phyloP scores from a whole-genome alignment of 2,329 filamentous ascomycete genomes.

The Phyllosticta capitalensis region DNA sequence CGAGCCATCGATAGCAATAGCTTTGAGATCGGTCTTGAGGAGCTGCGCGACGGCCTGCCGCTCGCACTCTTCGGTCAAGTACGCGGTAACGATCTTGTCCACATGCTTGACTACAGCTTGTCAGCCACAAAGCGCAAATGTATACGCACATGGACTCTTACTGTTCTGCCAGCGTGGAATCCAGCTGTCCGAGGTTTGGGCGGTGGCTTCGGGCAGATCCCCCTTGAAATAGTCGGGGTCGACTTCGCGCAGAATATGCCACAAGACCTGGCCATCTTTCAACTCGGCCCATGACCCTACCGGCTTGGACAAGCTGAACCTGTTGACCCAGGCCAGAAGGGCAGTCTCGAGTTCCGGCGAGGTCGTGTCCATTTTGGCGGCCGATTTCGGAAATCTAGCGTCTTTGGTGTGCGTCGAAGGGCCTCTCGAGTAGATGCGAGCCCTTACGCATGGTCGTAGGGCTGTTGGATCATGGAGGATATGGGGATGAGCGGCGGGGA shows the following conservation, averaged over 20 bases:
- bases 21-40: conserved; percentile 38
- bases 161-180: conserved; percentile 43
- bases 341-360: conserved; percentile 10
- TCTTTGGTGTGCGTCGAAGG: neutral
- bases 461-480: neutral
- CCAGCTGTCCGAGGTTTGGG: conserved; percentile 38
- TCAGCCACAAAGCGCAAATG: conserved; percentile 2
- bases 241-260: conserved; percentile 39
- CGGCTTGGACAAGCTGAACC: conserved; percentile 30
- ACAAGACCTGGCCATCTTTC: conserved; percentile 38
- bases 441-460: neutral
- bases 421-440: neutral
- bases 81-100: conserved; percentile 38
- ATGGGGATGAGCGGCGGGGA: neutral
- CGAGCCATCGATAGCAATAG: conserved; percentile 37
- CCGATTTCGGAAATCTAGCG: neutral
- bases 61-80: conserved; percentile 38
- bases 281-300: conserved; percentile 34
- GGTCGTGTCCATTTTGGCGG: conserved; percentile 8
- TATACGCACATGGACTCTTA: conserved; percentile 7
- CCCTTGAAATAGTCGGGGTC: conserved; percentile 40
- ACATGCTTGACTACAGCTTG: conserved; percentile 35
- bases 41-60: conserved; percentile 24
- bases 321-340: conserved; percentile 19
- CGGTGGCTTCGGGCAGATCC: conserved; percentile 36